These are phyloP conservation scores for Vigna angularis DNA, from an alignment of 306 rosid species.

Conservation along the genomic window DNA sequence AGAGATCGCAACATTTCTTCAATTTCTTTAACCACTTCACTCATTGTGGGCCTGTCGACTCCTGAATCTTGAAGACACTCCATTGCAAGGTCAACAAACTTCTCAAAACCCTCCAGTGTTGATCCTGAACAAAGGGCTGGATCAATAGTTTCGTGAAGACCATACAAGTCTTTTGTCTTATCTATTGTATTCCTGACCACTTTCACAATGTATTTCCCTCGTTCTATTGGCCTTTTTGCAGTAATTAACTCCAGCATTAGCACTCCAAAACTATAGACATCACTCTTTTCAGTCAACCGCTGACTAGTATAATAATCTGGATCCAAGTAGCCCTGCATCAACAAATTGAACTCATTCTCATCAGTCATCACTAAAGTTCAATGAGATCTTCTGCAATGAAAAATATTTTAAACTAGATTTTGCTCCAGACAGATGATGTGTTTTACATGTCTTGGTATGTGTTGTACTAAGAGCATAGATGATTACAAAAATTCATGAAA, in stretches of 20 bases:
- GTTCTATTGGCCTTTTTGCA: slow-evolving; percentile 58
- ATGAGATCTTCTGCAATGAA: background rate
- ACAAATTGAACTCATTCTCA: slow-evolving; percentile 7
- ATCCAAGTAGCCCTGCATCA: slow-evolving; percentile 64
- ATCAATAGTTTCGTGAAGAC: slow-evolving; percentile 53
- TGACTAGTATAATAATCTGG: slow-evolving; percentile 46
- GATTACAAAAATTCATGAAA: background rate
- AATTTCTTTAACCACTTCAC: slow-evolving; percentile 63
- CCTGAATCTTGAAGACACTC: slow-evolving; percentile 50
- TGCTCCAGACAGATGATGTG: background rate
- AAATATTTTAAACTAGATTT: slow-evolving; percentile 10
- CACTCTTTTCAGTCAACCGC: slow-evolving; percentile 60
- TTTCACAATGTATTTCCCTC: slow-evolving; percentile 59
- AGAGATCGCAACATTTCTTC: slow-evolving; percentile 49
- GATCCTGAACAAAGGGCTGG: slow-evolving; percentile 38
- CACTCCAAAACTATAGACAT: slow-evolving; percentile 74
- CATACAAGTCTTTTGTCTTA: slow-evolving; percentile 46
- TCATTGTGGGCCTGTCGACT: slow-evolving; percentile 61
- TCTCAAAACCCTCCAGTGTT: slow-evolving; percentile 51
- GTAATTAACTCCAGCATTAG: slow-evolving; percentile 68
- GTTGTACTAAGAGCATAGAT: background rate
- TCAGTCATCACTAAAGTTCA: slow-evolving; percentile 15
- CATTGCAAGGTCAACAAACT: slow-evolving; percentile 64
- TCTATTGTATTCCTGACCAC: slow-evolving; percentile 52
- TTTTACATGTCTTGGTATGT: background rate